Evolutionary conservation across 495 filamentous ascomycete species (phyloP).

Genomic region (Umbilicaria muhlenbergii): DNA sequence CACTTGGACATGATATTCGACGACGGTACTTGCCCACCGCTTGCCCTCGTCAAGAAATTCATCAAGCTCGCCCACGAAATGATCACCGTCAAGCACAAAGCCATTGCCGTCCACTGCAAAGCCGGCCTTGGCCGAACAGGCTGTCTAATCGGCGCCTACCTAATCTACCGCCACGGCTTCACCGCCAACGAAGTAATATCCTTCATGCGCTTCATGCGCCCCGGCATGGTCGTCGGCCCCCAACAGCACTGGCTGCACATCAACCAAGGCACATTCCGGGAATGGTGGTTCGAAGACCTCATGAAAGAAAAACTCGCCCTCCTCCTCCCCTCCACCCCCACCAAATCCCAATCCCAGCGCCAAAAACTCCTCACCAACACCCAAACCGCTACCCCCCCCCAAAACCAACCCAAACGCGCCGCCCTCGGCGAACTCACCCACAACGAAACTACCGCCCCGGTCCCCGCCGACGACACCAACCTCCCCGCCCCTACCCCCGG

Average conservation of each 20-base stretch:
- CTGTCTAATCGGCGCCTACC: conserved; percentile 90
- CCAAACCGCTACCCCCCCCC: conserved; percentile 67
- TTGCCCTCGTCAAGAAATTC: conserved; percentile 76
- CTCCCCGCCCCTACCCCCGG: conserved; percentile 91
- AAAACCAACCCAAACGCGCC: conserved; percentile 50
- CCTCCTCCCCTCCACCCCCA: conserved; percentile 61
- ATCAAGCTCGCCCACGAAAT: conserved; percentile 89
- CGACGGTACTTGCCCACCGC: conserved; percentile 85
- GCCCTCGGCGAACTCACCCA: conserved; percentile 82
- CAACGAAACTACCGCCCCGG: conserved; percentile 34
- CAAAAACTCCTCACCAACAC: conserved; percentile 33
- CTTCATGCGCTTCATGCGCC: conserved; percentile 98
- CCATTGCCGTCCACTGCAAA: conserved; percentile 96
- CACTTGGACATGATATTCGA: conserved; percentile 99
- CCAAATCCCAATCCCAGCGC: conserved; percentile 29
- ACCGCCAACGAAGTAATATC: conserved; percentile 97
- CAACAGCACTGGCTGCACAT: conserved; percentile 99
- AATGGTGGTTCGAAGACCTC: conserved; percentile 94
- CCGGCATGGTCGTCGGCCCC: conserved; percentile 98
- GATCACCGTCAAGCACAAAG: conserved; percentile 72
- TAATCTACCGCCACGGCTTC: conserved; percentile 97
- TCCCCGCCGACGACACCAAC: conserved; percentile 47
- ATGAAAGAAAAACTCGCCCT: conserved; percentile 51
- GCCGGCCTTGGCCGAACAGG: conserved; percentile 92
- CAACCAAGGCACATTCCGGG: conserved; percentile 88